phyloP scores from a whole-genome alignment of 768 basidiomycete species.

The Amanita inopinata region DNA sequence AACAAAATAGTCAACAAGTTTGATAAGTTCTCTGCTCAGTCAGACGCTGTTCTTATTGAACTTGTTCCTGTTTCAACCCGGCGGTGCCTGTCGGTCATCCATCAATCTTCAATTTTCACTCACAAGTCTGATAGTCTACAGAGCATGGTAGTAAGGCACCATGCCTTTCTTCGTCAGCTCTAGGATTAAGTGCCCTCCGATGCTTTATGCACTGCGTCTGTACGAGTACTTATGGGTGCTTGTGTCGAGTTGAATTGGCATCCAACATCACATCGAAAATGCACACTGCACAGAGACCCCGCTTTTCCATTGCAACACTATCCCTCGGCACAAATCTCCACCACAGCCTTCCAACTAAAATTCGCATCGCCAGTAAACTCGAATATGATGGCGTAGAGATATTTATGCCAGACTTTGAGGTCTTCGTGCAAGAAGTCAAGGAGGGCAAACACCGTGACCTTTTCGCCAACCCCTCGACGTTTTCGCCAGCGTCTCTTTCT shows the following conservation, averaged over 20 bases:
- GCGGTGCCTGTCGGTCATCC: too few species aligned
- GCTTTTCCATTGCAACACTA: slow-evolving; percentile 18
- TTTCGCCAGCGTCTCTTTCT: slow-evolving; percentile 9
- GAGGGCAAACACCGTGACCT: slow-evolving; percentile 13
- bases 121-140: too few species aligned
- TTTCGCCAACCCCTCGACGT: slow-evolving; percentile 13
- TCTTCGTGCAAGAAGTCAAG: slow-evolving; percentile 16
- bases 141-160: too few species aligned
- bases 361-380: slow-evolving; percentile 20
- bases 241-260: background rate
- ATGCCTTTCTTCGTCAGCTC: background rate
- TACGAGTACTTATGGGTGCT: background rate
- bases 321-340: slow-evolving; percentile 19
- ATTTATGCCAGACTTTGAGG: slow-evolving; percentile 19
- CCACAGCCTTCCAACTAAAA: slow-evolving; percentile 22
- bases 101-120: too few species aligned
- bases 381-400: slow-evolving; percentile 26
- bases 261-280: background rate
- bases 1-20: too few species aligned
- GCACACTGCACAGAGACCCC: background rate
- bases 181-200: background rate
- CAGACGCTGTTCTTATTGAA: too few species aligned
- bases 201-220: background rate
- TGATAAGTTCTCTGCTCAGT: too few species aligned
- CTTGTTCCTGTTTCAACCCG: too few species aligned